Percentiles rank a stretch among this genome's conserved stretches.
Evolutionary conservation across 805 yeast species (phyloP).

Genomic region (Candida montana): DNA sequence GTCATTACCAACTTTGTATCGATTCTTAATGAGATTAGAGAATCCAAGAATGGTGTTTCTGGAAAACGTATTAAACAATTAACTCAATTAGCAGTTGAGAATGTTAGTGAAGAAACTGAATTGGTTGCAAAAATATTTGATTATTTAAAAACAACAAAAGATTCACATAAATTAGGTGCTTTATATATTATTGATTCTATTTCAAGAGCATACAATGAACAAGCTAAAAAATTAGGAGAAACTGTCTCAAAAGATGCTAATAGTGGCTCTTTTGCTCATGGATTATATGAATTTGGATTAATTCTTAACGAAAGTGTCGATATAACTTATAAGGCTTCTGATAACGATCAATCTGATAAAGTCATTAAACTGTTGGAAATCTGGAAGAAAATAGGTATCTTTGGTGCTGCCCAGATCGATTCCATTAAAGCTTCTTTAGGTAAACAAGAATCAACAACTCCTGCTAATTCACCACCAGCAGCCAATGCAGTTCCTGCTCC

Average conservation of each 20-base stretch:
- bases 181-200: slow-evolving; percentile 90
- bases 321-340: slow-evolving; percentile 53
- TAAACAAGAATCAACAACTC: slow-evolving; percentile 48
- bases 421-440: slow-evolving; percentile 49
- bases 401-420: slow-evolving; percentile 50
- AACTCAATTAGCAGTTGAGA: slow-evolving; percentile 69
- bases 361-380: slow-evolving; percentile 81
- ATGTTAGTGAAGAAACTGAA: slow-evolving; percentile 53
- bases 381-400: slow-evolving; percentile 85
- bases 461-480: slow-evolving; percentile 43
- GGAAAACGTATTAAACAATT: slow-evolving; percentile 90
- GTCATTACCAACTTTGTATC: slow-evolving; percentile 2
- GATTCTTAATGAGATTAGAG: slow-evolving; percentile 29
- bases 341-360: slow-evolving; percentile 61
- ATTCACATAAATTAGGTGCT: slow-evolving; percentile 83
- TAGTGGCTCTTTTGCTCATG: slow-evolving; percentile 72
- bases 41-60: slow-evolving; percentile 82
- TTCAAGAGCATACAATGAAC: slow-evolving; percentile 78
- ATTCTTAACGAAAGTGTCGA: slow-evolving; percentile 59
- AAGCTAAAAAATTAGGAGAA: slow-evolving; percentile 53
- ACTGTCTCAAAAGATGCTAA: slow-evolving; percentile 44
- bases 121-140: slow-evolving; percentile 54
- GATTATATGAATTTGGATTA: slow-evolving; percentile 58
- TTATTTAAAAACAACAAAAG: slow-evolving; percentile 67
- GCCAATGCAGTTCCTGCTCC: slow-evolving; percentile 23